Evolutionary conservation across 2,329 filamentous ascomycete genomes (phyloP).

Genomic region (Parascedosporium putredinis): DNA sequence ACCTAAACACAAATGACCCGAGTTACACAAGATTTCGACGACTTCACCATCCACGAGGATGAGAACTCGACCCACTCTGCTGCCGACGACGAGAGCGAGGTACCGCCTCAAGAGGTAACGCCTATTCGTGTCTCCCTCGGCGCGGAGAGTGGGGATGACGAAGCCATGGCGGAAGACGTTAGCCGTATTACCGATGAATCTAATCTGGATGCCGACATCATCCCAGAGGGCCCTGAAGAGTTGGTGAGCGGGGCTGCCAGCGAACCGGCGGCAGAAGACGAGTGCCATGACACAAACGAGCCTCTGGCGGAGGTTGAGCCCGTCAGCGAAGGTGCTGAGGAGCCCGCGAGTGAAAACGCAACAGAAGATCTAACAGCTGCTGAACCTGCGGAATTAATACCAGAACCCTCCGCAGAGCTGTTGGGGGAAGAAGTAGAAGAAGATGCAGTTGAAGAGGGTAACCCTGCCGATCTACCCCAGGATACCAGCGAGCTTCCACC

Average conservation of each 20-base stretch:
- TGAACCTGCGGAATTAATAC: no score
- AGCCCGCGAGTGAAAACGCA: no score
- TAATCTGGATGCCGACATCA: no score
- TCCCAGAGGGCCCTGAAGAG: no score
- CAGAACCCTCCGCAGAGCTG: no score
- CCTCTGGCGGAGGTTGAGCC: neutral
- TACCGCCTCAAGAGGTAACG: neutral
- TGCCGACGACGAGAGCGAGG: neutral
- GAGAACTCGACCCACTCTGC: conserved; percentile 3
- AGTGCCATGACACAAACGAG: neutral
- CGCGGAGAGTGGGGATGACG: neutral
- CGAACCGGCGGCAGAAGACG: neutral
- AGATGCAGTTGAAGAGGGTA: no score
- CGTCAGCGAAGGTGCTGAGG: neutral
- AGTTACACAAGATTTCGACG: conserved; percentile 9
- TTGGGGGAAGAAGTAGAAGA: no score
- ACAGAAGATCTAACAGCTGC: no score
- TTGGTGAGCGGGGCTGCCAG: neutral
- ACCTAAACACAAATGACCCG: conserved; percentile 7
- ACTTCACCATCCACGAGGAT: conserved; percentile 10
- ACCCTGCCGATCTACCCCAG: neutral
- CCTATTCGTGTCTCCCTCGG: neutral
- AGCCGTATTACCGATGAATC: neutral
- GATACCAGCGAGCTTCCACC: neutral
- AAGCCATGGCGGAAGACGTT: neutral